phyloP scores from a whole-genome alignment of 306 rosid genomes.

The Castanospermum australe region DNA sequence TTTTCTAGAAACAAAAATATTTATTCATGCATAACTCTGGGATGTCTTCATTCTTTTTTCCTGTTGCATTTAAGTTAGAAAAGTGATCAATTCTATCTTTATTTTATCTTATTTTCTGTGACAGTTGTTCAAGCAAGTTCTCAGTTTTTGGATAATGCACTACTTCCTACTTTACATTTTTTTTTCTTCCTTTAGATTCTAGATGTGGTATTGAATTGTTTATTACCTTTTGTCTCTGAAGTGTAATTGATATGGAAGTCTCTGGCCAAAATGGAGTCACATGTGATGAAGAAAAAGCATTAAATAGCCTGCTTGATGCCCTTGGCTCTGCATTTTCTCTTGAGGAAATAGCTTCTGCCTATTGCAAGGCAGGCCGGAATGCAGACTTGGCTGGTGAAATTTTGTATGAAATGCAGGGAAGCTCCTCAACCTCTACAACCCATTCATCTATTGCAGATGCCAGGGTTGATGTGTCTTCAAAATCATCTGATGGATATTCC shows the following conservation, averaged over 20 bases:
- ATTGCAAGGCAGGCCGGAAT: slow-evolving; percentile 59
- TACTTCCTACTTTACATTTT: background rate
- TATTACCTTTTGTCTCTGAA: background rate
- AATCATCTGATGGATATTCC: slow-evolving; percentile 29
- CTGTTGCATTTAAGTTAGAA: background rate
- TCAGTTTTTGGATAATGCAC: background rate
- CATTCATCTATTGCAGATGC: slow-evolving; percentile 29
- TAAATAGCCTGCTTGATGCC: slow-evolving; percentile 63
- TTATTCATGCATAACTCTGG: background rate
- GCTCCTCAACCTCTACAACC: slow-evolving; percentile 31
- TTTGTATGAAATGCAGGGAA: slow-evolving; percentile 49
- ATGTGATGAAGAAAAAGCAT: slow-evolving; percentile 51
- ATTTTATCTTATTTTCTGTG: background rate
- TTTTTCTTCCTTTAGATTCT: background rate
- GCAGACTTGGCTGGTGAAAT: slow-evolving; percentile 63
- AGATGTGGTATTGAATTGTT: background rate
- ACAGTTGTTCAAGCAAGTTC: slow-evolving; percentile 3
- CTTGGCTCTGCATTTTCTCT: slow-evolving; percentile 65
- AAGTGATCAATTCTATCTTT: background rate
- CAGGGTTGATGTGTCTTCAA: slow-evolving; percentile 28
- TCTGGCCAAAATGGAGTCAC: slow-evolving; percentile 30
- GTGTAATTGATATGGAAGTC: slow-evolving; percentile 50
- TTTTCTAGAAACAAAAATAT: background rate
- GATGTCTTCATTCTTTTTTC: background rate
- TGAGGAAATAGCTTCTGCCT: slow-evolving; percentile 79